A percentile compares a stretch with the other conserved stretches of the same genome.
Evolutionary conservation across 805 yeast genomes (phyloP).

Genomic region (Candida orba): DNA sequence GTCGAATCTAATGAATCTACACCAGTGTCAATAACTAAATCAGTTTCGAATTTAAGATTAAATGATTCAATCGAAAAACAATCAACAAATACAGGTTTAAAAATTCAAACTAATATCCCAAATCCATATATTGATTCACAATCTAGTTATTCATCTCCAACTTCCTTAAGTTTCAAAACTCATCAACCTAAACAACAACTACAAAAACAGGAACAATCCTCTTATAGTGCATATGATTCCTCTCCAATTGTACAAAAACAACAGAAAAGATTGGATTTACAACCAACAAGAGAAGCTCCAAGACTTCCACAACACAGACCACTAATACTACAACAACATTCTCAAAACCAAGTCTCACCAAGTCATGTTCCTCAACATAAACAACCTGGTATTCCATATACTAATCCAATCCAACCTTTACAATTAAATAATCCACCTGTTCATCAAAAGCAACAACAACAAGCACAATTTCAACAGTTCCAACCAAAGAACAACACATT

Average conservation of each 20-base stretch:
- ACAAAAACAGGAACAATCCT: not conserved
- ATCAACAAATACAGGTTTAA: slow-evolving; percentile 28
- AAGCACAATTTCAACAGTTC: slow-evolving; percentile 6
- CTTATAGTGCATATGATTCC: not conserved
- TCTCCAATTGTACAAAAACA: slow-evolving; percentile 7
- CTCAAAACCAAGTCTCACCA: slow-evolving; percentile 8
- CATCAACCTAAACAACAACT: not conserved
- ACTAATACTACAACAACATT: slow-evolving; percentile 1
- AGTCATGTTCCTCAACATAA: slow-evolving; percentile 1
- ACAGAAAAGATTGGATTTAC: slow-evolving; percentile 13
- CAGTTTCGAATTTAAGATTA: slow-evolving; percentile 9
- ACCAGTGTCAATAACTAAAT: slow-evolving; percentile 7
- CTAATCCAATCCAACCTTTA: slow-evolving; percentile 17
- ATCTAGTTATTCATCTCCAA: not conserved
- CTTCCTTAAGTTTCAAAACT: slow-evolving; percentile 2
- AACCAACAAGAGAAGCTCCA: slow-evolving; percentile 24
- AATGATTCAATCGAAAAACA: slow-evolving; percentile 5
- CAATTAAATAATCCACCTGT: slow-evolving; percentile 22
- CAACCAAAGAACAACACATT: slow-evolving; percentile 1
- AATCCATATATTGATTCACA: slow-evolving; percentile 16
- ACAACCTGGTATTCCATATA: slow-evolving; percentile 3
- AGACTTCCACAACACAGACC: slow-evolving; percentile 21
- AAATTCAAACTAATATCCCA: slow-evolving; percentile 23
- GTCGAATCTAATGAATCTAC: not conserved
- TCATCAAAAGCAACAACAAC: slow-evolving; percentile 7